Evolutionary conservation across 2,329 filamentous ascomycete genomes (phyloP), one percentile per base, ranked within the genome.

Genomic region (Emydomyces testavorans): DNA sequence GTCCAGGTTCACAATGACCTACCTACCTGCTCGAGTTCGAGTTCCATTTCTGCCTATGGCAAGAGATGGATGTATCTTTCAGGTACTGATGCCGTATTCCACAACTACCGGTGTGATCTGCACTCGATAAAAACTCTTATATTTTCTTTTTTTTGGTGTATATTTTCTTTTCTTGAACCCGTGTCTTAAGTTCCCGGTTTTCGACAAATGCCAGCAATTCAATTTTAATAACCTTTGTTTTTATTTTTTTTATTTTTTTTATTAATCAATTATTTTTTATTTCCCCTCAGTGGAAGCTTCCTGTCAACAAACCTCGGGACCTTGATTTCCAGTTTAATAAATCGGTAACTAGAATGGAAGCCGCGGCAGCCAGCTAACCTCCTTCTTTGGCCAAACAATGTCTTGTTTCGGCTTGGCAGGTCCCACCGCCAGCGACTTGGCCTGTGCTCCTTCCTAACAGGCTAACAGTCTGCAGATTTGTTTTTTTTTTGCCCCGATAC

Each of bases 371-470:
- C 10, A 15, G 21, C 11, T 26, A 21, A 37, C 2, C 6, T 11
- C 26, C 26, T 28, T 1, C 26, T 28, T 11, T 11, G 26, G 6
- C 6, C 26, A 6, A 11, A 28, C 6, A 6, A 11, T 28, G 26
- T 28, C 26, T 6, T 10, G 4, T 23, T 2, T 6, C 1, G 37
- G 1, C 45, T 48, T 41, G 45, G 45, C 45, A 46, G 36, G 26
- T 23, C 24, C 36, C 36, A 41, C 45, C 10, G 13, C 18, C 37
- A 15, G 37, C 26, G 28, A 35, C 45, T 48, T 48, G 45, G 45
- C 45, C 45, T 36, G 38, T 48, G 45, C 45, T 29, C 16, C 4
- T n/a, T n/a, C n/a, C n/a, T 35, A n/a, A n/a, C n/a, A n/a, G n/a
- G n/a, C n/a, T n/a, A n/a, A n/a, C n/a, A n/a, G n/a, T n/a, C n/a